These are phyloP conservation scores for Salvia rosmarinus DNA, from an alignment of 257 asterid species.

Conservation along the genomic window DNA sequence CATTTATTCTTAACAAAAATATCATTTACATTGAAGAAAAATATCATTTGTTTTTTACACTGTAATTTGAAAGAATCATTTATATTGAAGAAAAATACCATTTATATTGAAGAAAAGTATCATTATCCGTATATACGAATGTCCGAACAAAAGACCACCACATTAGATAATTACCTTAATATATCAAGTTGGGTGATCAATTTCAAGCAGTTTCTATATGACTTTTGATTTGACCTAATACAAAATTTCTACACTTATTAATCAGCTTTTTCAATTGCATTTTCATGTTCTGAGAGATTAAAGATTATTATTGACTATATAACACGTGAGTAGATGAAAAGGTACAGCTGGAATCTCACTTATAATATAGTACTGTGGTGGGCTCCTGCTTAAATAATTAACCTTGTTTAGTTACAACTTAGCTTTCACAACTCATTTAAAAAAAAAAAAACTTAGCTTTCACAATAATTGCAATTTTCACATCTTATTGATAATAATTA, in stretches of 20 bases:
- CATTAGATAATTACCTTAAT: neutral
- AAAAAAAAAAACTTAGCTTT: constrained; percentile 24
- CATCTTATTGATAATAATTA: constrained; percentile 21
- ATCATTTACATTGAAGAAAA: too few relatives aligned
- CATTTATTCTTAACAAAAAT: too few relatives aligned
- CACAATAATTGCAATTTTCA: constrained; percentile 18
- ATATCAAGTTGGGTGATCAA: neutral
- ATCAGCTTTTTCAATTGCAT: too few relatives aligned
- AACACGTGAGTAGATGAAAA: constrained; percentile 23
- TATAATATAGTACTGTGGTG: constrained; percentile 14
- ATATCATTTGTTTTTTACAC: too few relatives aligned
- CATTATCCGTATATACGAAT: too few relatives aligned
- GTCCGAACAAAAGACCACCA: too few relatives aligned
- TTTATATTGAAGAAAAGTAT: too few relatives aligned
- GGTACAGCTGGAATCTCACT: constrained; percentile 28
- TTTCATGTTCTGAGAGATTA: too few relatives aligned
- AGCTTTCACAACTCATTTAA: constrained; percentile 24
- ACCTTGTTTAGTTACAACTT: constrained; percentile 32
- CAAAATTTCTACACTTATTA: neutral
- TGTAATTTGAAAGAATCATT: too few relatives aligned
- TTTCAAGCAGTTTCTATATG: too few relatives aligned
- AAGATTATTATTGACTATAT: neutral
- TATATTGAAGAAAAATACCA: too few relatives aligned
- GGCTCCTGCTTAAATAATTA: constrained; percentile 5
- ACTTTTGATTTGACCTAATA: neutral